phyloP scores from a whole-genome alignment of 2,329 filamentous ascomycete genomes.

The Furcasterigmium sp. region DNA sequence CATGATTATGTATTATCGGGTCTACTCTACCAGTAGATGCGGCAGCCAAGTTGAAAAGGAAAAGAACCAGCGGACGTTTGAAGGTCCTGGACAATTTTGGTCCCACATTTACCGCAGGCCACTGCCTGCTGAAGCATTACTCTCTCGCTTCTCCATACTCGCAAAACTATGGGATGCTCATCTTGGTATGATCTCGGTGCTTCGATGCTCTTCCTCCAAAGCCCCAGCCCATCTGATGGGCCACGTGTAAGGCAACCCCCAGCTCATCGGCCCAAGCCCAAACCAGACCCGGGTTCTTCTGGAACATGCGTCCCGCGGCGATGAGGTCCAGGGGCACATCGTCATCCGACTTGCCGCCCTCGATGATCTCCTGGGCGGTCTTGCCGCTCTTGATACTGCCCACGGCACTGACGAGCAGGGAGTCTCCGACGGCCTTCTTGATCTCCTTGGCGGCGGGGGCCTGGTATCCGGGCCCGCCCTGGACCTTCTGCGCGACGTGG shows the following conservation, averaged over 20 bases:
- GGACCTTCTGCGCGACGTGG: constrained; percentile 53
- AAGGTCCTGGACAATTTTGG: too few species aligned
- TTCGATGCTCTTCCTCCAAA: constrained; percentile 34
- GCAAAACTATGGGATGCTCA: background rate
- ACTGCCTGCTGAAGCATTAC: too few species aligned
- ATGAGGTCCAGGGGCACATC: constrained; percentile 42
- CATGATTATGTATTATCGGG: too few species aligned
- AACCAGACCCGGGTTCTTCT: constrained; percentile 53
- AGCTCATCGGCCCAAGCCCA: constrained; percentile 52
- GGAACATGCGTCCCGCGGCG: constrained; percentile 47
- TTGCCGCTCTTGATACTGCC: constrained; percentile 40
- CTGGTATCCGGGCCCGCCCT: constrained; percentile 62
- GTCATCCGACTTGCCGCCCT: constrained; percentile 20
- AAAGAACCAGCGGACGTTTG: too few species aligned
- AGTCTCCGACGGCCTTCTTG: constrained; percentile 66
- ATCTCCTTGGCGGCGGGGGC: constrained; percentile 64
- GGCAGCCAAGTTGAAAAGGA: too few species aligned
- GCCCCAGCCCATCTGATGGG: constrained; percentile 51
- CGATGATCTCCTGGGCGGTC: constrained; percentile 42
- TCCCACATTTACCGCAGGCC: too few species aligned
- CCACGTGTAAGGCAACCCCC: constrained; percentile 36
- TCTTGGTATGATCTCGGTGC: constrained; percentile 2
- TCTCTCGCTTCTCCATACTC: too few species aligned
- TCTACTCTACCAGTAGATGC: too few species aligned
- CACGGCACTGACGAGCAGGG: constrained; percentile 37